Evolutionary conservation across 2,329 filamentous ascomycete species (phyloP), one percentile per base, ranked within the genome.

Genomic region (Penicillium sp.): DNA sequence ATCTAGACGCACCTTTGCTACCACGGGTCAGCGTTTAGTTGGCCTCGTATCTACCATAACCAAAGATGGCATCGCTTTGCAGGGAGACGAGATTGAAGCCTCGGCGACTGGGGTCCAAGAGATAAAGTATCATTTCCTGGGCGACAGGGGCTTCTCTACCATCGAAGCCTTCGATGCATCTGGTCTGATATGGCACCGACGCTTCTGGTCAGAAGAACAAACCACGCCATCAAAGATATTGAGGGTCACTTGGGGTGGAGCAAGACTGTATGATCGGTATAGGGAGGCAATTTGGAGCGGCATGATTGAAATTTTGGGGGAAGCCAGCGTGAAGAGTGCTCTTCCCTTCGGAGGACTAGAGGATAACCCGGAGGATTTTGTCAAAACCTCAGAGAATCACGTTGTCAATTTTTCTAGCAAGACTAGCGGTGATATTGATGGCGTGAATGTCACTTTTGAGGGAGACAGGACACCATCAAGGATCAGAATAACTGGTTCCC

Each of bases 131-230:
- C 55, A 55, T 14, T 55, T 58, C 39, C 24, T 58, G 5, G 52
- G 55, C 21, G 48, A 58, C 14, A 44, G 21, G 22, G 55, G 55
- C 3, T 58, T 58, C 38, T 55, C 52, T 1, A 53, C 55, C 2
- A 53, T 58, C n/a, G 55, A 58, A 24, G 55, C 52, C 18, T 55
- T 55, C 16, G 52, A 58, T 48, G 52, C 41, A 8, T 53, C 55
- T 3, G 55, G 55, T n/a, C 16, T 47, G 31, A 47, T 55, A 22
- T 58, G 55, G 52, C 29, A 31, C 3, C 32, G 55, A 21, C 27
- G 48, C 11, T 41, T 58, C 16, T 58, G 52, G 55, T 58, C 55
- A 22, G 55, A 55, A 14, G 16, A 36, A 2, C 24, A 55, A 11
- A n/a, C 36, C 24, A 2, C 8, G 24, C 24, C 24, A 27, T 5